These are phyloP conservation scores for Tolypocladium endophyticum DNA, from an alignment of 2,329 filamentous ascomycete species.

Conservation along the genomic window DNA sequence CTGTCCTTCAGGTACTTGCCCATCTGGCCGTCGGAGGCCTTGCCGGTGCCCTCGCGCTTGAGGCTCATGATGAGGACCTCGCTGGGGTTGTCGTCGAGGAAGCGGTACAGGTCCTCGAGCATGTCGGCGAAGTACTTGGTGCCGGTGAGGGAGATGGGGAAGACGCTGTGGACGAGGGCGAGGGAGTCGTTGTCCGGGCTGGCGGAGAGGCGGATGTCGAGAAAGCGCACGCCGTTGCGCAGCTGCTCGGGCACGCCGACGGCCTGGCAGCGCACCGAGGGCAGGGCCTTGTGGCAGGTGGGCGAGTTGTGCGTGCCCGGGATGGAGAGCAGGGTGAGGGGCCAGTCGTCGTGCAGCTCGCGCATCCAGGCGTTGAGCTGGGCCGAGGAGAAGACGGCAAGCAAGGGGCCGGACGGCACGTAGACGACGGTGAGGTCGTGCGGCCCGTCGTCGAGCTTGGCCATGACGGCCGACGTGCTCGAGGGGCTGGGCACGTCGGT, in stretches of 20 bases:
- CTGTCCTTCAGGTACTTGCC: constrained; percentile 60
- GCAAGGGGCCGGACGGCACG: constrained; percentile 41
- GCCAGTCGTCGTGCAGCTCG: constrained; percentile 57
- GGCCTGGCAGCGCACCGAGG: constrained; percentile 87
- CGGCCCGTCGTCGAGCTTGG: constrained; percentile 37
- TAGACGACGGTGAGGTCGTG: constrained; percentile 58
- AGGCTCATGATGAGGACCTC: constrained; percentile 80
- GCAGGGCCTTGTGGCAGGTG: constrained; percentile 72
- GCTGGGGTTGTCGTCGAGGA: constrained; percentile 65
- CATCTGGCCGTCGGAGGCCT: constrained; percentile 68
- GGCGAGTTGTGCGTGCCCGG: constrained; percentile 95
- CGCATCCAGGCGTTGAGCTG: constrained; percentile 72
- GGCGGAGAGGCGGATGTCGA: constrained; percentile 71
- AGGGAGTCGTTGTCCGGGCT: constrained; percentile 51
- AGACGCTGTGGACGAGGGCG: constrained; percentile 78
- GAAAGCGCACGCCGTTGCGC: constrained; percentile 82
- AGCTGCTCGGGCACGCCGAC: constrained; percentile 70
- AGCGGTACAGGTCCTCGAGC: constrained; percentile 59
- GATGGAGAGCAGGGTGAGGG: constrained; percentile 74
- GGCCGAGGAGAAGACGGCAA: constrained; percentile 60
- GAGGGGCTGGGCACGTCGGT: constrained; percentile 60
- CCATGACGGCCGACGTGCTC: constrained; percentile 49
- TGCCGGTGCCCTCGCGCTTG: constrained; percentile 84
- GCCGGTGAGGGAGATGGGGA: constrained; percentile 77
- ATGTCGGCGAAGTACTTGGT: constrained; percentile 69